A percentile compares a stretch with the other conserved stretches of the same genome.
phyloP scores from a whole-genome alignment of 345 rosid genomes.

The Euphorbia tirucalli region DNA sequence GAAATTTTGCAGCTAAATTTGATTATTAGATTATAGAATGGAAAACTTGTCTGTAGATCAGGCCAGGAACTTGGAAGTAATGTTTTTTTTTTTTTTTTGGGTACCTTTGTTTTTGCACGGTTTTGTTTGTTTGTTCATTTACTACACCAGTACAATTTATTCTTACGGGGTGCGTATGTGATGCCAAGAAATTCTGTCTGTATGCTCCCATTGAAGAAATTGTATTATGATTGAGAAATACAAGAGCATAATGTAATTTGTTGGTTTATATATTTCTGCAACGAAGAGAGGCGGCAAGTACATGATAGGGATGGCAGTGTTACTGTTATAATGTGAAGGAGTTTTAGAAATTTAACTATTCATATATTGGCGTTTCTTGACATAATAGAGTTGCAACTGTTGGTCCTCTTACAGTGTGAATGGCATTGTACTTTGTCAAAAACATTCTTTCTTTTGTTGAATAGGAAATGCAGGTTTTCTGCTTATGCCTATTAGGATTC shows the following conservation, averaged over 20 bases:
- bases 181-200: neutral
- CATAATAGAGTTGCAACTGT: too few relatives aligned
- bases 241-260: slow-evolving; percentile 2
- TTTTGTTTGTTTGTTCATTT: neutral
- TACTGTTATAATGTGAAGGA: too few relatives aligned
- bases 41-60: slow-evolving; percentile 22
- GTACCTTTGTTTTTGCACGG: neutral
- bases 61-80: slow-evolving; percentile 10
- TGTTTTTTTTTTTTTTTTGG: too few relatives aligned
- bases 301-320: too few relatives aligned
- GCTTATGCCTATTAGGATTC: too few relatives aligned
- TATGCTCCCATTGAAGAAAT: neutral
- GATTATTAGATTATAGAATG: slow-evolving; percentile 3
- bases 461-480: too few relatives aligned
- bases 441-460: too few relatives aligned
- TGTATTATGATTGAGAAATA: neutral
- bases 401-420: too few relatives aligned
- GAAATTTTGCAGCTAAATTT: slow-evolving; percentile 5
- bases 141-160: neutral
- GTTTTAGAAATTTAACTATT: too few relatives aligned
- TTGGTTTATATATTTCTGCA: too few relatives aligned
- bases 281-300: neutral
- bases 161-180: slow-evolving; percentile 3
- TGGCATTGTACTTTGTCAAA: too few relatives aligned
- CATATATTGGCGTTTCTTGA: too few relatives aligned